phyloP scores from a whole-genome alignment of 768 basidiomycete species.

The Hemileccinum rubropunctum region DNA sequence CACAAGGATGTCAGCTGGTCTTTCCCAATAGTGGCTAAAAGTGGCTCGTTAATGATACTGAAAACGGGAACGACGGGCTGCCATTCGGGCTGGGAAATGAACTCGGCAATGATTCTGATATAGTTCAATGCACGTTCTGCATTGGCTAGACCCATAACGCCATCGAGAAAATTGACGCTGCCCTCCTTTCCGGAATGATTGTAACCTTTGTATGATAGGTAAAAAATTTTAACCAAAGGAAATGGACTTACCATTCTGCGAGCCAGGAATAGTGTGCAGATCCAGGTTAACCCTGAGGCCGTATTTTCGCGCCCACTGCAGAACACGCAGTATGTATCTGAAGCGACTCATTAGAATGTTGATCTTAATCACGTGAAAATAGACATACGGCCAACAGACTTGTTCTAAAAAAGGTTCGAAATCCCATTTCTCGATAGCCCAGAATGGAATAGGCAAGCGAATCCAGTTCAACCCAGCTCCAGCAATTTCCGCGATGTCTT shows the following conservation, averaged over 20 bases:
- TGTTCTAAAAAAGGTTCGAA: conserved; percentile 75
- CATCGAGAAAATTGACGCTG: conserved; percentile 57
- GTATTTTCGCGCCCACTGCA: conserved; percentile 87
- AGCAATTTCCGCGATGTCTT: conserved; percentile 88
- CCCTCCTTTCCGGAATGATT: conserved; percentile 65
- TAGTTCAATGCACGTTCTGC: conserved; percentile 76
- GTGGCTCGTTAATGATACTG: conserved; percentile 65
- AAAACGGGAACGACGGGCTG: conserved; percentile 58
- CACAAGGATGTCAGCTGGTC: conserved; percentile 59
- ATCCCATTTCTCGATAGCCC: conserved; percentile 76
- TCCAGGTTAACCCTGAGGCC: conserved; percentile 83
- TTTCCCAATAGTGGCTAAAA: conserved; percentile 50
- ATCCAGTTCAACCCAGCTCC: conserved; percentile 86
- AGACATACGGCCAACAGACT: conserved; percentile 68
- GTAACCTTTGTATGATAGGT: conserved; percentile 35
- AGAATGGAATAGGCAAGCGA: conserved; percentile 77
- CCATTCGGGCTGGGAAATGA: conserved; percentile 77
- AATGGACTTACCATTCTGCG: conserved; percentile 57
- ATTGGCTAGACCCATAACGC: conserved; percentile 85
- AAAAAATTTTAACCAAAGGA: not conserved
- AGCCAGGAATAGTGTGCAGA: conserved; percentile 76
- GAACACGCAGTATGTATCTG: conserved; percentile 70
- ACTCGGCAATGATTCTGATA: conserved; percentile 72
- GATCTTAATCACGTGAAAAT: conserved; percentile 1
- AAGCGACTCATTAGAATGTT: not conserved